Conservation (phyloP, 768 basidiomycete genomes). For the Tylopilus subfusipes region DNA sequence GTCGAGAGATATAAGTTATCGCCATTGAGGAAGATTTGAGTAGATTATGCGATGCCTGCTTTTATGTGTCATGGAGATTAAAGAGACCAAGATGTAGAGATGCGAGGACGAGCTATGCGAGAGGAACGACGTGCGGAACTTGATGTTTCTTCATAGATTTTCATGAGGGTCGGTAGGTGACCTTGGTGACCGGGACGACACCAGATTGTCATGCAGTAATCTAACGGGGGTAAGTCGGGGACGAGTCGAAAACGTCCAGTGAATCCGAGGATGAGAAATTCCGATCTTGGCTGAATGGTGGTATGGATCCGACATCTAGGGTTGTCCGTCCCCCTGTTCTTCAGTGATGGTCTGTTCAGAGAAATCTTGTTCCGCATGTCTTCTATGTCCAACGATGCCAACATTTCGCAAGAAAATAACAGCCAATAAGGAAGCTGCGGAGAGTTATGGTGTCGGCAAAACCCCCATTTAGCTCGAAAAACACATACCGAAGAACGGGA, state of each 20-base stretch:
- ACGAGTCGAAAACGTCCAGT: background rate
- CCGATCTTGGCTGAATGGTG: background rate
- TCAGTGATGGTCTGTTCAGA: conserved; percentile 25
- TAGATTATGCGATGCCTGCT: background rate
- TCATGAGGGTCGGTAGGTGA: conserved; percentile 1
- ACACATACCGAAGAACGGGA: conserved; percentile 52
- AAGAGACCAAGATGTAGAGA: background rate
- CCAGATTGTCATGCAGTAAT: conserved; percentile 1
- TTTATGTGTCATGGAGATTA: background rate
- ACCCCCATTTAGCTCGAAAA: background rate
- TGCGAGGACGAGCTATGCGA: background rate
- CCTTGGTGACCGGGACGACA: background rate
- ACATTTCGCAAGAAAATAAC: conserved; percentile 38
- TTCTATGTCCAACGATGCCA: conserved; percentile 37
- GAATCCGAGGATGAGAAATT: background rate
- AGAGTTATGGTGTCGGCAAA: background rate
- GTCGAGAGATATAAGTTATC: background rate
- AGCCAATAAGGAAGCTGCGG: conserved; percentile 31
- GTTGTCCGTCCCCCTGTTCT: background rate
- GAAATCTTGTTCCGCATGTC: conserved; percentile 2
- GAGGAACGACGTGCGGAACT: background rate
- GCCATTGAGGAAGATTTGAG: background rate
- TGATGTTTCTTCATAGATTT: background rate
- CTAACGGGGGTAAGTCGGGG: background rate
- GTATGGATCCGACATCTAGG: conserved; percentile 1